phyloP scores from a whole-genome alignment of 768 basidiomycete species.

The Kwoniella heveanensis region DNA sequence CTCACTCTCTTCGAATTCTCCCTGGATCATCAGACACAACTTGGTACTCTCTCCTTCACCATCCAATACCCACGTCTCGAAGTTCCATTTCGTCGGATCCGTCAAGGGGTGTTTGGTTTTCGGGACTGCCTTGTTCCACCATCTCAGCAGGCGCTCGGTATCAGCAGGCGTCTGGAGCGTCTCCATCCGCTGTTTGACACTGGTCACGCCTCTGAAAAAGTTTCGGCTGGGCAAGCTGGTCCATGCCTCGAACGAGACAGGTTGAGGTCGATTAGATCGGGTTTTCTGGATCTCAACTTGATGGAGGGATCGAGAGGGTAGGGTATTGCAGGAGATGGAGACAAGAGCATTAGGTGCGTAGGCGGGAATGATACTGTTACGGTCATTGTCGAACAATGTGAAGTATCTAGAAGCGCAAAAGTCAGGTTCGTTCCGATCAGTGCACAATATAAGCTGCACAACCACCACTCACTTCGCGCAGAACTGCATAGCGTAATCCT shows the following conservation, averaged over 20 bases:
- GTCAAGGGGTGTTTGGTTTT: conserved; percentile 78
- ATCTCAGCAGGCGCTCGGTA: conserved; percentile 62
- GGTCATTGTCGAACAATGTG: conserved; percentile 75
- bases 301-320: conserved; percentile 64
- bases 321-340: conserved; percentile 82
- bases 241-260: conserved; percentile 34
- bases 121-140: conserved; percentile 65
- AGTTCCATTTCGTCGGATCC: conserved; percentile 76
- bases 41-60: conserved; percentile 54
- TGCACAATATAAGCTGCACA: background rate
- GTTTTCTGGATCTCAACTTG: conserved; percentile 63
- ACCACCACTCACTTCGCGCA: conserved; percentile 57
- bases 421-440: conserved; percentile 10
- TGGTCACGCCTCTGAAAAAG: conserved; percentile 56
- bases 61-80: conserved; percentile 76
- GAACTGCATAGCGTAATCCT: conserved; percentile 75
- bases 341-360: conserved; percentile 89
- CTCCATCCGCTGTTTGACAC: conserved; percentile 42
- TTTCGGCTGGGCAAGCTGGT: conserved; percentile 42
- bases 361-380: conserved; percentile 67
- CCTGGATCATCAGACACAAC: conserved; percentile 77
- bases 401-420: conserved; percentile 67
- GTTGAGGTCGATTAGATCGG: conserved; percentile 39
- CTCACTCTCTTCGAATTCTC: conserved; percentile 87
- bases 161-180: conserved; percentile 75